Base-by-base conservation (phyloP, 345 rosid species). In the Rhizophora apiculata region DNA sequence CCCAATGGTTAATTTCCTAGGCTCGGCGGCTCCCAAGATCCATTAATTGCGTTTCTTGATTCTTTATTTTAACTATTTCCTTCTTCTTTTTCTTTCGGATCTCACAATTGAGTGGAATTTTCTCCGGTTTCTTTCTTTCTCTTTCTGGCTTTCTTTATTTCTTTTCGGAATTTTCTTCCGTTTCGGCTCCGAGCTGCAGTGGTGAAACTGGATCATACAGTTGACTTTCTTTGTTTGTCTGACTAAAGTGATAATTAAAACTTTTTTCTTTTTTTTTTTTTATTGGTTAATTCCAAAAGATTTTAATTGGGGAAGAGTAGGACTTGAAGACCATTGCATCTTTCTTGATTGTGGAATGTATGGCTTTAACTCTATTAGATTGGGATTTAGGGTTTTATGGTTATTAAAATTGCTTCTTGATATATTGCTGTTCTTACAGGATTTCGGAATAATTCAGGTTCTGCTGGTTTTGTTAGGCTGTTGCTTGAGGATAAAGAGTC, bases 401-500 rank as follows among this genome's bases (percentile, higher is more conserved):
- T 64, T 61, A 49, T 21, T 54, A 32, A 24, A 49, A 55, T 10
- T 58, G 6, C 31, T 66, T 54, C 53, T 62, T 32, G 0, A 20
- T 27, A 4, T 54, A 51, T 22, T 63, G 10, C 69, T 83, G 88
- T 81, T 70, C 51, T 60, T 68, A 76, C 48, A 78, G 71, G 60
- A 56, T 24, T 56, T 68, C 53, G 7, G 19, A 58, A 51, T 31
- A 43, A 22, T 37, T 30, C 46, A 37, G 71, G 72, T 75, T 77
- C 71, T 70, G 71, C 62, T 20, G 83, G 68, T 61, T 71, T 37
- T 20, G 72, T 46, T 2, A 83, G 97, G 80, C 78, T 55, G 26
- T 84, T 93, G 63, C 64, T 82, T 62, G 76, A 74, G 24, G 79
- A 75, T 8, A 69, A 68, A 49, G 81, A 65, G 62, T 54, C 79